Evolutionary conservation across 225 moss, liverwort and hornwort genomes (phyloP).

Genomic region (Pseudoscleropodium purum): DNA sequence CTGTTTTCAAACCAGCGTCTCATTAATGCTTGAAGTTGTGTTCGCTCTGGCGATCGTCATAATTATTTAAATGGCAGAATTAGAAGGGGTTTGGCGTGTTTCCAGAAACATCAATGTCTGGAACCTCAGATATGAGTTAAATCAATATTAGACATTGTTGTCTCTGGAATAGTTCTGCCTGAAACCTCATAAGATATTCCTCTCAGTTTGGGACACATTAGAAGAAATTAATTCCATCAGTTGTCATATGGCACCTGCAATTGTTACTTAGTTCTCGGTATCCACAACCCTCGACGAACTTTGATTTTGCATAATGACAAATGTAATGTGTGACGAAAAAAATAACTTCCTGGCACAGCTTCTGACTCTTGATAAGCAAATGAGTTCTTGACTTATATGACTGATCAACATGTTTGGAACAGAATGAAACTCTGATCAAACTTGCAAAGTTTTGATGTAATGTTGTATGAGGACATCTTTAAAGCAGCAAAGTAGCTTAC

Average conservation of each 20-base stretch:
- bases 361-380: neutral
- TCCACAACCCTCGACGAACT: neutral
- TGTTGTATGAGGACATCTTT: neutral
- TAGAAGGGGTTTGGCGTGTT: no score
- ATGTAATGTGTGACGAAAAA: neutral
- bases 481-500: neutral
- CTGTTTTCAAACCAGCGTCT: neutral
- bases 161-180: no score
- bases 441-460: neutral
- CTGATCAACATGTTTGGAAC: neutral
- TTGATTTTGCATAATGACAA: neutral
- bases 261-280: no score
- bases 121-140: no score
- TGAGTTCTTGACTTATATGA: neutral
- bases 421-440: neutral
- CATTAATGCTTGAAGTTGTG: neutral
- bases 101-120: neutral
- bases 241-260: neutral
- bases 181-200: neutral
- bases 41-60: neutral
- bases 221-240: neutral
- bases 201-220: neutral
- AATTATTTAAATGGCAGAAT: neutral
- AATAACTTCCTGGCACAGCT: neutral
- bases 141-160: neutral